Percentiles rank a stretch among this genome's conserved stretches.
Conservation (phyloP, 1,284 basidiomycete genomes). For the Cystobasidium slooffiae region DNA sequence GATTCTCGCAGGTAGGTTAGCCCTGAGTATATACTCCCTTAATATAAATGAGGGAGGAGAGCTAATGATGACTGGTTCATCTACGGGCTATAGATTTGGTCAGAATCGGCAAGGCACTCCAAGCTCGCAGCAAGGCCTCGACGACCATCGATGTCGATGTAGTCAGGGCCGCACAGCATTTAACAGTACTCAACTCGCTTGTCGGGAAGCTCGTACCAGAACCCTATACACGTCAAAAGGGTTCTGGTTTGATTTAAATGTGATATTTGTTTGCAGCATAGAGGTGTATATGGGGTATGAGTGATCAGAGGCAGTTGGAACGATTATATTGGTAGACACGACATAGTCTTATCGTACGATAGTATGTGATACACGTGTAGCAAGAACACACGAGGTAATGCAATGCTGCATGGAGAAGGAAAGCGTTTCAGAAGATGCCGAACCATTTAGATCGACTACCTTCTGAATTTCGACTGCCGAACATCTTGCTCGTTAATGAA, state of each 20-base stretch:
- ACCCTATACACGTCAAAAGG: neutral
- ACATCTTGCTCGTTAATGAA: conserved; percentile 5
- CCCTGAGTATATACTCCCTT: no score
- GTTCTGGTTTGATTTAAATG: no score
- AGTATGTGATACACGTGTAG: no score
- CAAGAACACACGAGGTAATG: no score
- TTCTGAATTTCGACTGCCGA: neutral
- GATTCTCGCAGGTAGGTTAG: conserved; percentile 37
- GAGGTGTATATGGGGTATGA: no score
- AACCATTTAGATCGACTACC: conserved; percentile 33
- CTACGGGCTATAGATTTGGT: conserved; percentile 22
- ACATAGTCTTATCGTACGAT: no score
- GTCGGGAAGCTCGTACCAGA: neutral
- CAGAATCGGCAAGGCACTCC: conserved; percentile 26
- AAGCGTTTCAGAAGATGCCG: conserved; percentile 16
- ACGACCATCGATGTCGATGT: conserved; percentile 10
- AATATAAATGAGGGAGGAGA: no score
- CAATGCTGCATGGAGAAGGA: no score
- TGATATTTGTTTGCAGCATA: no score
- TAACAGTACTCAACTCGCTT: neutral
- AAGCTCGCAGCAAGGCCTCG: conserved; percentile 12
- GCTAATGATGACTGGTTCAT: neutral
- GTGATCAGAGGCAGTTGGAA: no score
- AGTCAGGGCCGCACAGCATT: neutral
- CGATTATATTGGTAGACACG: no score